Evolutionary conservation across 495 filamentous ascomycete species (phyloP).

Genomic region (Lophiotrema nucula): DNA sequence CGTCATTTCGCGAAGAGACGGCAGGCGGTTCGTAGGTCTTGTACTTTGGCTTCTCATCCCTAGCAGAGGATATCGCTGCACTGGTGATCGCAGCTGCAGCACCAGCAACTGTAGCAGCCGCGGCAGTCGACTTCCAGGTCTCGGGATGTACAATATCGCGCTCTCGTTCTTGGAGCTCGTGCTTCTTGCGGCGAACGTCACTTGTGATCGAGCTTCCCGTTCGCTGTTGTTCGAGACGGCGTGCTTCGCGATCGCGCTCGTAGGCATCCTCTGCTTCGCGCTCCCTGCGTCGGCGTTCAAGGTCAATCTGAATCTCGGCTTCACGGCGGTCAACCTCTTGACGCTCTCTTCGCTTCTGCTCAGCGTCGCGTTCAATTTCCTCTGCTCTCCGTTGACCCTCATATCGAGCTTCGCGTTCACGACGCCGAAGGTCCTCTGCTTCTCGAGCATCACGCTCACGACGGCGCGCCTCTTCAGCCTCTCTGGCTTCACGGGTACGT

Average conservation of each 20-base stretch:
- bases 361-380: constrained; percentile 25
- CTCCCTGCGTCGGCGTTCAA: constrained; percentile 18
- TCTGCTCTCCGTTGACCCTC: constrained; percentile 28
- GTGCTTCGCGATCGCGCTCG: constrained; percentile 8
- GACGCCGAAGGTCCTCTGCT: constrained; percentile 9
- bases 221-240: constrained; percentile 12
- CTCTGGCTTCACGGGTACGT: constrained; percentile 22
- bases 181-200: constrained; percentile 27
- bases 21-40: not conserved
- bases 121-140: constrained; percentile 24
- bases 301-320: constrained; percentile 15
- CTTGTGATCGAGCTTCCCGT: constrained; percentile 23
- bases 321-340: constrained; percentile 18
- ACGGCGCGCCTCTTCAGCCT: constrained; percentile 27
- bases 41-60: not conserved
- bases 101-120: constrained; percentile 31
- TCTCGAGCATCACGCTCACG: constrained; percentile 6
- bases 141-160: constrained; percentile 21
- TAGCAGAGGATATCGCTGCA: constrained; percentile 25
- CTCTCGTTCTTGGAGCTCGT: constrained; percentile 25
- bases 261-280: constrained; percentile 7
- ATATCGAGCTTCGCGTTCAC: constrained; percentile 12
- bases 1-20: too few relatives aligned
- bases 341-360: constrained; percentile 26
- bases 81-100: constrained; percentile 35